Conservation (phyloP, 202 grass and related monocot genomes). For the Cymbopogon flexuosus region DNA sequence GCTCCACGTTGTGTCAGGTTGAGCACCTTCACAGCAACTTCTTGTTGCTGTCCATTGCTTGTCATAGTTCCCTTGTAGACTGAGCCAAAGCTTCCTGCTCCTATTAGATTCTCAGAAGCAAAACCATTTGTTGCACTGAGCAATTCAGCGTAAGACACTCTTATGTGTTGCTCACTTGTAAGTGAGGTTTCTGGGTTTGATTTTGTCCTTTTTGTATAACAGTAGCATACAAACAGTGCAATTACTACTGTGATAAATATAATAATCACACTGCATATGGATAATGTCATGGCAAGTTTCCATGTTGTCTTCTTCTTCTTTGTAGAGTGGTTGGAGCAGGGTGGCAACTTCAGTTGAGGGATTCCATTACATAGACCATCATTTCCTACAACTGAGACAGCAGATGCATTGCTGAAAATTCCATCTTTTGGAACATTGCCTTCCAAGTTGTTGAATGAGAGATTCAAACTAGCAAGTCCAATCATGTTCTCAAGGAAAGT, state of each 20-base stretch:
- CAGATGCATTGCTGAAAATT: conserved; percentile 40
- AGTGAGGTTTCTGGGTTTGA: neutral
- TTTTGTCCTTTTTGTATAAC: neutral
- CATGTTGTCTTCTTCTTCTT: neutral
- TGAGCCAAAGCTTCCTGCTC: conserved; percentile 21
- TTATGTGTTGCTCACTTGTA: neutral
- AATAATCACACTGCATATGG: neutral
- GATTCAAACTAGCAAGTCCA: conserved; percentile 22
- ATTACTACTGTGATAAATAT: neutral
- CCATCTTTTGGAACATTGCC: conserved; percentile 42
- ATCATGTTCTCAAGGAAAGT: conserved; percentile 19
- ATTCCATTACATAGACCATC: conserved; percentile 38
- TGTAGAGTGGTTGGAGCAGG: neutral
- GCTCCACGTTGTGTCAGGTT: conserved; percentile 3
- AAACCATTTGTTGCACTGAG: conserved; percentile 24
- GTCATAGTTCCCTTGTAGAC: conserved; percentile 26
- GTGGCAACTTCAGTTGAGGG: conserved; percentile 30
- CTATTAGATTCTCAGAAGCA: conserved; percentile 14
- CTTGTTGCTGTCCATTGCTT: neutral
- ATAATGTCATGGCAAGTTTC: neutral
- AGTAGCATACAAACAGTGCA: neutral
- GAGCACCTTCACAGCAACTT: conserved; percentile 28
- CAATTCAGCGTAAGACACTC: conserved; percentile 33
- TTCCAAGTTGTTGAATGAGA: conserved; percentile 53
- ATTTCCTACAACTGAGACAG: conserved; percentile 22